A percentile compares a stretch with the other conserved stretches of the same genome.
phyloP scores from a whole-genome alignment of 2,329 filamentous ascomycete genomes.

The Cladophialophora immunda region DNA sequence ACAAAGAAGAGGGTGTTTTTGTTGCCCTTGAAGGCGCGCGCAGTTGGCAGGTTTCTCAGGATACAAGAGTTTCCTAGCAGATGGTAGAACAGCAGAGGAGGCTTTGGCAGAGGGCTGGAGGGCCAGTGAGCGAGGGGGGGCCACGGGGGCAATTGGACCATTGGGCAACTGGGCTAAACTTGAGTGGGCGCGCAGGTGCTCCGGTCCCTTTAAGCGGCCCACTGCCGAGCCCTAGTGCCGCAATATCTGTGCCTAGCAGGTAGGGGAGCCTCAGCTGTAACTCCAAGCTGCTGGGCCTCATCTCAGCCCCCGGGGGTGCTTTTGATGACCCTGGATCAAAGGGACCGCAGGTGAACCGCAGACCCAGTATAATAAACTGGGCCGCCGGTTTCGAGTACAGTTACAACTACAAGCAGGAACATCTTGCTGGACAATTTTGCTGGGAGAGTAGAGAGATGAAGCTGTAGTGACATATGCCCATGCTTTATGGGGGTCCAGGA shows the following conservation, averaged over 20 bases:
- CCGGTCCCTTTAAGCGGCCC: constrained; percentile 11
- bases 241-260: constrained; percentile 2
- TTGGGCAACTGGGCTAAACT: neutral
- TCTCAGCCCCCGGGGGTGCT: neutral
- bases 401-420: constrained; percentile 1
- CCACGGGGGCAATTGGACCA: constrained; percentile 3
- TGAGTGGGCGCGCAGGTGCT: neutral
- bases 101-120: constrained; percentile 7
- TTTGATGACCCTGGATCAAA: neutral
- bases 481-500: neutral
- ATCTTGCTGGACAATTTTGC: neutral
- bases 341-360: neutral
- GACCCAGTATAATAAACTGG: neutral
- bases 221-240: constrained; percentile 12
- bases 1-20: constrained; percentile 15
- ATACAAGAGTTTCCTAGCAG: constrained; percentile 7
- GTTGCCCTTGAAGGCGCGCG: neutral
- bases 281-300: neutral
- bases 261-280: constrained; percentile 3
- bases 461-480: neutral
- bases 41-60: constrained; percentile 9
- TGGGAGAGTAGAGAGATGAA: neutral
- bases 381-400: neutral
- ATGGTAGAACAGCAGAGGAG: constrained; percentile 8
- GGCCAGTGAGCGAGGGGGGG: neutral